phyloP scores from a whole-genome alignment of 768 basidiomycete genomes.

The Termitomyces heimii region DNA sequence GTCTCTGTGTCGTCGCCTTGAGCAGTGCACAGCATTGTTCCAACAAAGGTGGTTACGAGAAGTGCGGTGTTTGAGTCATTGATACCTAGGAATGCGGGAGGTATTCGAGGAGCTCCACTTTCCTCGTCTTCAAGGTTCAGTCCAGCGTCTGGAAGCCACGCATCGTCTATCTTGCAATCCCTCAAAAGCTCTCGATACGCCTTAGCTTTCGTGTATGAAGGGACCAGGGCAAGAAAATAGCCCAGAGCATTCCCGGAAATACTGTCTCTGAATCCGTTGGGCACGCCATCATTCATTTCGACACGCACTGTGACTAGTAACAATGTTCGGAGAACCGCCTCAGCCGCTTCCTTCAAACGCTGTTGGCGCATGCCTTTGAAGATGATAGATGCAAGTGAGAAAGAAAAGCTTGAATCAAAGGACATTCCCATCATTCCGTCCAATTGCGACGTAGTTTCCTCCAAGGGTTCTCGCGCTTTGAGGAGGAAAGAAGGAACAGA shows the following conservation, averaged over 20 bases:
- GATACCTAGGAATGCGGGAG: constrained; percentile 54
- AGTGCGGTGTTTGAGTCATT: constrained; percentile 61
- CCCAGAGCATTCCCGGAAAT: constrained; percentile 59
- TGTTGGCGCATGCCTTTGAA: constrained; percentile 83
- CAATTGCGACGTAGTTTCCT: constrained; percentile 63
- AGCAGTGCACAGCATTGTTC: constrained; percentile 67
- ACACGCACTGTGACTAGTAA: constrained; percentile 54
- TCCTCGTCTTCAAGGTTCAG: constrained; percentile 33
- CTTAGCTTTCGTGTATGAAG: constrained; percentile 52
- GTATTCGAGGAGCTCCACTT: constrained; percentile 44
- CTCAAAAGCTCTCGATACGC: constrained; percentile 56
- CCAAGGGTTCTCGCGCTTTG: constrained; percentile 56
- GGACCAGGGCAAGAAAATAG: constrained; percentile 75
- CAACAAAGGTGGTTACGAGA: constrained; percentile 67
- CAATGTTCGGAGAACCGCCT: constrained; percentile 55
- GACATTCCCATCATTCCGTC: constrained; percentile 70
- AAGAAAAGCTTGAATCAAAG: constrained; percentile 75
- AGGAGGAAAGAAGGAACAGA: constrained; percentile 55
- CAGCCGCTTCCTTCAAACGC: constrained; percentile 54
- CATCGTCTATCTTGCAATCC: constrained; percentile 53
- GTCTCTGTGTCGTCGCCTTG: constrained; percentile 80
- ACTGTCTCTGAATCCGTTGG: constrained; percentile 36
- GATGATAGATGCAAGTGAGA: constrained; percentile 75
- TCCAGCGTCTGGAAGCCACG: constrained; percentile 34
- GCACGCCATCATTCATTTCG: constrained; percentile 20